These are phyloP conservation scores for Talaromyces sp. DNA, from an alignment of 2,329 filamentous ascomycete species.

Conservation along the genomic window DNA sequence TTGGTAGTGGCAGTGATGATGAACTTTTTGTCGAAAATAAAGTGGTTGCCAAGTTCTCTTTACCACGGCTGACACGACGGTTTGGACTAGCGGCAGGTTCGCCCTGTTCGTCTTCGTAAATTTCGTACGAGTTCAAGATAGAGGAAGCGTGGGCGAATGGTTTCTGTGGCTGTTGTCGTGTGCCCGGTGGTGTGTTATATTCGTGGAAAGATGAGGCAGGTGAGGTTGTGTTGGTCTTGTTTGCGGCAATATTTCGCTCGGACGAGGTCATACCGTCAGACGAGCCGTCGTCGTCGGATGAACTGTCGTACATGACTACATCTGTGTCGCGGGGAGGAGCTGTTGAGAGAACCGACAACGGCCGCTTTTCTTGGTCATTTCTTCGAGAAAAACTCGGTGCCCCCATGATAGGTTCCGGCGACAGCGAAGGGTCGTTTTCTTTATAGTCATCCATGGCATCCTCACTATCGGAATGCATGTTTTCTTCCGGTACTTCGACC, in stretches of 20 bases:
- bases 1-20: background rate
- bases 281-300: slow-evolving; percentile 17
- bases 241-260: slow-evolving; percentile 38
- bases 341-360: slow-evolving; percentile 37
- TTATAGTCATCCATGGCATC: slow-evolving; percentile 37
- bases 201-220: slow-evolving; percentile 14
- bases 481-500: slow-evolving; percentile 9
- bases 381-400: slow-evolving; percentile 33
- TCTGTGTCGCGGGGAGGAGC: slow-evolving; percentile 25
- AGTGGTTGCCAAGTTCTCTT: slow-evolving; percentile 6
- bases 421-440: slow-evolving; percentile 45
- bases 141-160: background rate
- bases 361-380: slow-evolving; percentile 36
- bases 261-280: slow-evolving; percentile 29
- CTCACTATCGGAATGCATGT: slow-evolving; percentile 25
- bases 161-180: slow-evolving; percentile 15
- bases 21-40: slow-evolving; percentile 2
- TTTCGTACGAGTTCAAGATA: slow-evolving; percentile 16
- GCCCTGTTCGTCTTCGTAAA: slow-evolving; percentile 21
- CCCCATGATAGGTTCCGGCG: slow-evolving; percentile 30
- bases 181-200: slow-evolving; percentile 14
- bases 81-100: slow-evolving; percentile 1
- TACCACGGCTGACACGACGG: slow-evolving; percentile 3
- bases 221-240: slow-evolving; percentile 21
- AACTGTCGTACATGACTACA: slow-evolving; percentile 22